These are phyloP conservation scores for Meyerozyma athensensis DNA, from an alignment of 1,139 yeast genomes.

Conservation along the genomic window DNA sequence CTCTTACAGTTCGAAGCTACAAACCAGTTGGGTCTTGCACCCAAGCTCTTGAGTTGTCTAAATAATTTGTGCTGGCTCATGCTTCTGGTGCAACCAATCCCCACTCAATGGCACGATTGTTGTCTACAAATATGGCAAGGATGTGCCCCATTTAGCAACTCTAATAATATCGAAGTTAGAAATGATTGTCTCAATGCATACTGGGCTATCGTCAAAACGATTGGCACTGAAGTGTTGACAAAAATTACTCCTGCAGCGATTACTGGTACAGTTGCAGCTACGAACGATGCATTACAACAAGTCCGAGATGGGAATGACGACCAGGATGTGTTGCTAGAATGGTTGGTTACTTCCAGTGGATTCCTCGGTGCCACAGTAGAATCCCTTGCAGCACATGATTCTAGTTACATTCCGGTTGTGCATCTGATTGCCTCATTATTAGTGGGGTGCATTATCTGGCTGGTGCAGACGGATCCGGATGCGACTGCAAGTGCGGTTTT, in stretches of 20 bases:
- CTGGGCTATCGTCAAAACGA: constrained; percentile 55
- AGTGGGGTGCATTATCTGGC: background rate
- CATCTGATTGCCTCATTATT: background rate
- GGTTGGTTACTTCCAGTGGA: constrained; percentile 35
- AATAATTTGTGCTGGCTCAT: constrained; percentile 66
- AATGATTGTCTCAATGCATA: constrained; percentile 51
- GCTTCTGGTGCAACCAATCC: constrained; percentile 28
- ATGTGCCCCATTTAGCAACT: constrained; percentile 16
- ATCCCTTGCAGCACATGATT: constrained; percentile 2
- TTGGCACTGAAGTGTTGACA: constrained; percentile 28
- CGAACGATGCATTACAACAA: constrained; percentile 11
- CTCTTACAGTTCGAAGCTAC: constrained; percentile 25
- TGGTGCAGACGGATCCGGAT: background rate
- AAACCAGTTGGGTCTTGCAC: background rate
- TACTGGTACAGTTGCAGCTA: constrained; percentile 19
- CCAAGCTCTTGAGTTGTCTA: constrained; percentile 40
- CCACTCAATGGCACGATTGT: constrained; percentile 32
- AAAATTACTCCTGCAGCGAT: constrained; percentile 24
- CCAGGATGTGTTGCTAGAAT: constrained; percentile 12
- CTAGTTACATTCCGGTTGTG: background rate
- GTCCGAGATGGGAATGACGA: constrained; percentile 9
- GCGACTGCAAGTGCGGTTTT: constrained; percentile 32
- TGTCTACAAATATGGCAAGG: constrained; percentile 36
- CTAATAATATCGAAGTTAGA: constrained; percentile 26
- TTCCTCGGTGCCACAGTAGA: constrained; percentile 48